Base-by-base conservation (phyloP, 495 filamentous ascomycete species). In the Daldinia childiae region DNA sequence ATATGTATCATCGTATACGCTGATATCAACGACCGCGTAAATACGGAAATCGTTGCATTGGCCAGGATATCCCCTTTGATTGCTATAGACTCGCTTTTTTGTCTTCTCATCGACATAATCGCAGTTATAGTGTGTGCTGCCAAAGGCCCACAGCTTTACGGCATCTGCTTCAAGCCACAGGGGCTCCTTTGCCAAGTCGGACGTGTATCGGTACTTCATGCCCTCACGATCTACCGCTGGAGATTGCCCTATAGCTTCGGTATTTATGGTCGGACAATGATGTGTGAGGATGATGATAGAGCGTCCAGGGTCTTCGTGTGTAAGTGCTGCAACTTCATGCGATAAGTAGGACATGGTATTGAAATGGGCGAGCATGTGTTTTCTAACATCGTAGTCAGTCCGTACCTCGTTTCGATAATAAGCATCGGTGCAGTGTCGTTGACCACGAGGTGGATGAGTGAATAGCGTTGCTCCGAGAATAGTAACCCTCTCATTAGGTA, bases 71-170 rank as follows among this genome's bases (percentile, higher is more conserved):
- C 64, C 64, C 41, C 39, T 26, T 29, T 63, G 66, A 32, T 63
- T 69, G 39, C 17, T 39, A 19, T 69, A 69, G 3, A 69, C 8
- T 12, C 51, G 50, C 52, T 3, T 63, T 7, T 2, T 6, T 4
- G 41, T 54, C 11, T n/a, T 6, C 30, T 38, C 14, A 12, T 63
- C 41, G 7, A 34, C 11, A 45, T 52, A 58, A 43, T 63, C 54
- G 36, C 59, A 43, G 15, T 59, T 69, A 27, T 26, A 17, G 29
- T 43, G 29, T 2, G 60, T 64, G 60, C 41, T 27, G 9, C 66
- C 66, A 24, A 64, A 69, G 4, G 66, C 66, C 66, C 66, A 64
- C 12, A 64, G 5, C 29, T 24, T 43, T 6, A 69, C 45, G n/a
- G 45, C 58, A 12, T 19, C 11, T 9, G 15, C 57, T 2, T 21